phyloP scores from a whole-genome alignment of 2,329 filamentous ascomycete species.

The Aphanocladium album region DNA sequence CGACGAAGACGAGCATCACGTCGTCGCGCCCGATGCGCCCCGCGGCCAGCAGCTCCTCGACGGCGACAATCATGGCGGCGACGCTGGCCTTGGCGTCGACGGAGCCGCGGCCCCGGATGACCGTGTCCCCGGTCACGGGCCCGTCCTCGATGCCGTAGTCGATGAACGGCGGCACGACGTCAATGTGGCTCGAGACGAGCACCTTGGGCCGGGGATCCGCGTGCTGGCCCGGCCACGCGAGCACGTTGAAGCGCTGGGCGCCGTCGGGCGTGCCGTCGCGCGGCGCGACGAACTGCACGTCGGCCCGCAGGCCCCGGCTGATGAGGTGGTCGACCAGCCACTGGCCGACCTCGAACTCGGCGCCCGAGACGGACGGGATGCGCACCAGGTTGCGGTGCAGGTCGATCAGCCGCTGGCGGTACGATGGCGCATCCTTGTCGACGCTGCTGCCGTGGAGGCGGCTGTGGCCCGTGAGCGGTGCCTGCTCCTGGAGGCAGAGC shows the following conservation, averaged over 20 bases:
- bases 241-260: constrained; percentile 59
- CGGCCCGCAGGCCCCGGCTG: constrained; percentile 37
- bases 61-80: constrained; percentile 68
- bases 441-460: neutral
- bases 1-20: constrained; percentile 60
- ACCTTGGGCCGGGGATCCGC: constrained; percentile 49
- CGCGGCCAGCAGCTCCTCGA: constrained; percentile 47
- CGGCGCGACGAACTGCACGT: constrained; percentile 36
- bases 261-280: constrained; percentile 23
- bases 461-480: neutral
- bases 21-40: constrained; percentile 41
- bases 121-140: constrained; percentile 36
- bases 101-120: constrained; percentile 67
- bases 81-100: constrained; percentile 69
- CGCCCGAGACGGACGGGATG: constrained; percentile 64
- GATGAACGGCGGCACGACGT: constrained; percentile 69
- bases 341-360: constrained; percentile 63
- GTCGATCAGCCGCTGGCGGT: constrained; percentile 53
- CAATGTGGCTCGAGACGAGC: constrained; percentile 77
- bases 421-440: constrained; percentile 25
- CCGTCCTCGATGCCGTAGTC: constrained; percentile 57
- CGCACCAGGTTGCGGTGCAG: constrained; percentile 73
- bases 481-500: neutral
- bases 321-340: constrained; percentile 65
- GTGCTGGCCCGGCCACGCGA: constrained; percentile 56